phyloP scores from a whole-genome alignment of 371 early-diverging fungal species.

The Smittium culicis region DNA sequence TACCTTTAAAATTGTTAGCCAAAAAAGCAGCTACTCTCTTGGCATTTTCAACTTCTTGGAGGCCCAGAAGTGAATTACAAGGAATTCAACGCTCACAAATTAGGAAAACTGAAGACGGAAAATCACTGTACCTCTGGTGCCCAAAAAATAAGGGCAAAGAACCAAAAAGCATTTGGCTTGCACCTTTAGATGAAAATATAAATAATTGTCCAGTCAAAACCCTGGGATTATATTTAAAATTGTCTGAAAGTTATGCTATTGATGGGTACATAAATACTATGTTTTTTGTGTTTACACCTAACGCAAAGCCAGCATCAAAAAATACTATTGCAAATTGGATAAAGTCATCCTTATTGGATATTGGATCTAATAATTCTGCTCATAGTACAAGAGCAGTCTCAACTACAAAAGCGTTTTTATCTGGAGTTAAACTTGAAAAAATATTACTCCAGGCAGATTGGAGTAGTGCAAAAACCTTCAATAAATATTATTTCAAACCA shows the following conservation, averaged over 20 bases:
- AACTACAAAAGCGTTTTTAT: constrained; percentile 4
- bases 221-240: constrained; percentile 2
- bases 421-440: not conserved
- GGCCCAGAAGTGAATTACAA: constrained; percentile 3
- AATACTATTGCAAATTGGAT: not conserved
- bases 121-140: constrained; percentile 2
- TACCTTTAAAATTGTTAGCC: not conserved
- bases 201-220: constrained; percentile 5
- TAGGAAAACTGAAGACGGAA: not conserved
- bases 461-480: not conserved
- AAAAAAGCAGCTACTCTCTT: constrained; percentile 3
- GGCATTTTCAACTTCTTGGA: not conserved
- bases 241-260: not conserved
- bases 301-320: constrained; percentile 2
- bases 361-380: not conserved
- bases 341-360: constrained; percentile 1
- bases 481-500: constrained; percentile 4
- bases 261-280: not conserved
- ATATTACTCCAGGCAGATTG: constrained; percentile 4
- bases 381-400: constrained; percentile 4
- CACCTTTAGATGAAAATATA: constrained; percentile 4
- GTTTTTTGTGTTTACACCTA: not conserved
- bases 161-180: not conserved
- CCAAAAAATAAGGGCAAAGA: constrained; percentile 4
- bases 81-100: not conserved